phyloP scores from a whole-genome alignment of 352 stramenopile genomes.

The Globisporangium yorkense region DNA sequence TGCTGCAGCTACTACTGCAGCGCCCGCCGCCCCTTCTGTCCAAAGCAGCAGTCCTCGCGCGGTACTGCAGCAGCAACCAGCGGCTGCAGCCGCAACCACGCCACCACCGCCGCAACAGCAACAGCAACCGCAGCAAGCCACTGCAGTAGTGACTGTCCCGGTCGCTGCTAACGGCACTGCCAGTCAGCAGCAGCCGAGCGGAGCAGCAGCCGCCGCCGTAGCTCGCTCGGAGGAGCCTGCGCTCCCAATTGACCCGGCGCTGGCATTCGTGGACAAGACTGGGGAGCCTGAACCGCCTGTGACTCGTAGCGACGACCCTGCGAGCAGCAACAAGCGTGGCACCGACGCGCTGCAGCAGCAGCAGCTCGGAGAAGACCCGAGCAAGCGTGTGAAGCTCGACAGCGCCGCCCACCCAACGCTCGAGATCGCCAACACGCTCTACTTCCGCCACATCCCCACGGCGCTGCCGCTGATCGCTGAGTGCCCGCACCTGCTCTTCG shows the following conservation, averaged over 20 bases:
- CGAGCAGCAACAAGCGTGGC: conserved; percentile 2
- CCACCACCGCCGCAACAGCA: too few species aligned
- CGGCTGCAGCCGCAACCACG: too few species aligned
- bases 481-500: conserved; percentile 67
- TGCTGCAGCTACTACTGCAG: background rate
- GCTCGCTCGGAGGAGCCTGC: background rate
- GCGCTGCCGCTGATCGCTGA: conserved; percentile 46
- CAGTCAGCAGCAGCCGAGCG: background rate
- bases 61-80: too few species aligned
- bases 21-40: conserved; percentile 9
- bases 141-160: too few species aligned
- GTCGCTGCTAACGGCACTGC: background rate
- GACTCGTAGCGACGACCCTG: background rate
- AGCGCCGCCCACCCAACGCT: background rate
- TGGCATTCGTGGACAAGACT: conserved; percentile 69
- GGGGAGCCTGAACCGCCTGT: conserved; percentile 13
- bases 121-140: background rate
- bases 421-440: conserved; percentile 12
- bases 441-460: conserved; percentile 47
- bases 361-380: background rate
- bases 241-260: conserved; percentile 26
- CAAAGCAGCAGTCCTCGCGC: background rate
- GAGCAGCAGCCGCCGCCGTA: background rate
- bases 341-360: background rate
- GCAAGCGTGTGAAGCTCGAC: conserved; percentile 7